A percentile compares a stretch with the other conserved stretches of the same genome.
These are phyloP conservation scores for Lentinula lateritia DNA, from an alignment of 768 basidiomycete genomes.

Conservation along the genomic window DNA sequence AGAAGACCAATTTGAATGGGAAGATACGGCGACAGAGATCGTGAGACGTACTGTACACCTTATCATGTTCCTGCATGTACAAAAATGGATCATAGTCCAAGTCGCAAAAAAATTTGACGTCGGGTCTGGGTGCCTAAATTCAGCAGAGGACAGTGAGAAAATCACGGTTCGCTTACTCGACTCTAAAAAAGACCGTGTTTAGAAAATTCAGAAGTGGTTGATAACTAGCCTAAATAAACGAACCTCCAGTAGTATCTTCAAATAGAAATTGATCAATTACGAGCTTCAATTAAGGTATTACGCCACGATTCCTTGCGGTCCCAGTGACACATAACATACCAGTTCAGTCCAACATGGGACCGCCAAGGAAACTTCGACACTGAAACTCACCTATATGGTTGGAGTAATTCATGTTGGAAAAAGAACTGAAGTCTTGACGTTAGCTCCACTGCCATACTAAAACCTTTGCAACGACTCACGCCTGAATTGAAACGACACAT, in stretches of 20 bases:
- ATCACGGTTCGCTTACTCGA: conserved; percentile 54
- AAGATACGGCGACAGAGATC: neutral
- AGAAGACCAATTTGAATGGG: neutral
- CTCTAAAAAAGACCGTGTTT: conserved; percentile 30
- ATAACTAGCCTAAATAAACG: conserved; percentile 8
- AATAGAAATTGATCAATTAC: neutral
- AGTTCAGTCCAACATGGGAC: neutral
- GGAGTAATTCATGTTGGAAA: conserved; percentile 72
- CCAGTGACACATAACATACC: neutral
- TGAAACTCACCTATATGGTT: conserved; percentile 44
- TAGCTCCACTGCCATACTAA: conserved; percentile 8
- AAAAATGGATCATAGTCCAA: conserved; percentile 57
- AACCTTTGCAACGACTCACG: conserved; percentile 34
- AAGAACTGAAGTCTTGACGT: conserved; percentile 53
- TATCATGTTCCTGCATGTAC: conserved; percentile 56
- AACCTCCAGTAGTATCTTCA: conserved; percentile 70
- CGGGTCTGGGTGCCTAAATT: conserved; percentile 42
- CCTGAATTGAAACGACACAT: conserved; percentile 97
- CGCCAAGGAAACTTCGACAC: neutral
- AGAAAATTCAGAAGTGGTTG: neutral
- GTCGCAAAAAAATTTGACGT: conserved; percentile 61
- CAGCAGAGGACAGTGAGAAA: neutral
- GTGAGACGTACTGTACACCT: conserved; percentile 34
- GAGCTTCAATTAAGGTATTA: neutral
- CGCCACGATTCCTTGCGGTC: neutral